These are phyloP conservation scores for Rhodomyrtus psidioides DNA, from an alignment of 441 rosid species.

Conservation along the genomic window DNA sequence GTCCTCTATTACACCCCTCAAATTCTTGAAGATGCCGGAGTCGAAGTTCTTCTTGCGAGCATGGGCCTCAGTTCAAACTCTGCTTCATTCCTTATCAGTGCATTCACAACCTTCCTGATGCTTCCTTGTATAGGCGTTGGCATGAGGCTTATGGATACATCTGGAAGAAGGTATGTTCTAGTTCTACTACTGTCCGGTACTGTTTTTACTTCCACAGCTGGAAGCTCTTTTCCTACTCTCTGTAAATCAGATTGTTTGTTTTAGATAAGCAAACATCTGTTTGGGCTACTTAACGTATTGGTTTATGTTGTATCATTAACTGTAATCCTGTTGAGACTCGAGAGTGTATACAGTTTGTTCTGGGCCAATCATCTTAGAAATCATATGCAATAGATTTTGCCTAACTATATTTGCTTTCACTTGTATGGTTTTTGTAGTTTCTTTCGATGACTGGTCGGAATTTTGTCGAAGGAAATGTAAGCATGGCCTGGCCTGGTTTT, in stretches of 20 bases:
- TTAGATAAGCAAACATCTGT: background rate
- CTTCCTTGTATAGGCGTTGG: constrained; percentile 66
- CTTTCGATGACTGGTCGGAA: background rate
- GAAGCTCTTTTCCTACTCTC: background rate
- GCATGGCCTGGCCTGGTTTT: background rate
- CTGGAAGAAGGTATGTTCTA: constrained; percentile 54
- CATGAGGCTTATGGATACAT: constrained; percentile 68
- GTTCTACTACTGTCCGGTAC: background rate
- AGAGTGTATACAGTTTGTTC: background rate
- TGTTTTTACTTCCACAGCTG: background rate
- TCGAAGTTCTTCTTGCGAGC: constrained; percentile 52
- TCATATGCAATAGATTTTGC: background rate
- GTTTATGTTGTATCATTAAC: background rate
- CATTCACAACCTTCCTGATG: constrained; percentile 61
- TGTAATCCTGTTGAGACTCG: background rate
- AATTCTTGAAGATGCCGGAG: constrained; percentile 68
- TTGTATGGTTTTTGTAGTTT: background rate
- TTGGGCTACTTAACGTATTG: background rate
- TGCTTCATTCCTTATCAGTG: constrained; percentile 73
- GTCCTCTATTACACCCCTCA: constrained; percentile 80
- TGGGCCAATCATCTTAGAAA: background rate
- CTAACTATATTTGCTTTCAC: background rate
- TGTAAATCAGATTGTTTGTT: background rate
- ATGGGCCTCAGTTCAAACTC: constrained; percentile 50
- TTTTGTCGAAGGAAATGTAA: background rate